Evolutionary conservation across 2,329 filamentous ascomycete species (phyloP), one percentile per base, ranked within the genome.

Genomic region (Paramyrothecium sp.): DNA sequence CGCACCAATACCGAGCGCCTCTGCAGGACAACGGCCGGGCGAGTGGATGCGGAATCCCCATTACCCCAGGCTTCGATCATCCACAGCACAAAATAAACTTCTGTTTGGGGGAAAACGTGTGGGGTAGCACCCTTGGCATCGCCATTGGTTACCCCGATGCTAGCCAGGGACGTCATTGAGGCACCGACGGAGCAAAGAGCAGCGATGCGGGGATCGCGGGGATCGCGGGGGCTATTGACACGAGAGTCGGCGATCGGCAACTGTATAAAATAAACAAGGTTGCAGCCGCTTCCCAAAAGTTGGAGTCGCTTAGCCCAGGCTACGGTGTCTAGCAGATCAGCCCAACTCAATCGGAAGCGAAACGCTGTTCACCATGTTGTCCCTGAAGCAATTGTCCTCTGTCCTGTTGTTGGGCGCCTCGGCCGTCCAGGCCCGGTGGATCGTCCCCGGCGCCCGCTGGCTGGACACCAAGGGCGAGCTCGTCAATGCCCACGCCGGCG

Each of bases 371-470:
- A 44, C 38, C 7, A 44, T 44, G 38, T 44, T 44, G 38, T 44
- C n/a, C n/a, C n/a, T 19, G 13, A 44, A 44, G n/a, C 38, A 44
- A 19, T 44, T 44, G 13, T 44, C 38, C 38, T 7, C 38, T 17
- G n/a, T 16, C n/a, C 38, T 44, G 38, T 44, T 44, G 38, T 12
- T 44, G 38, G n/a, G 38, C 38, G 38, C 38, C 38, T 44, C 38
- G 38, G 38, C 38, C n/a, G 38, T 44, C n/a, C 38, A 44, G 38
- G 38, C 38, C 38, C 13, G 38, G 13, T 88, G 82, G 70, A 87
- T 88, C 51, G 83, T 87, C 3, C 85, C 85, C 0, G 85, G 84
- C 3, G 84, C 76, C 0, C 73, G 83, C 66, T 88, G 85, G 85
- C 76, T 71, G 19, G 85, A 87, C 61, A 88, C 82, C 0, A 77